A percentile compares a stretch with the other conserved stretches of the same genome.
These are phyloP conservation scores for Senna tora DNA, from an alignment of 306 rosid species.

Conservation along the genomic window DNA sequence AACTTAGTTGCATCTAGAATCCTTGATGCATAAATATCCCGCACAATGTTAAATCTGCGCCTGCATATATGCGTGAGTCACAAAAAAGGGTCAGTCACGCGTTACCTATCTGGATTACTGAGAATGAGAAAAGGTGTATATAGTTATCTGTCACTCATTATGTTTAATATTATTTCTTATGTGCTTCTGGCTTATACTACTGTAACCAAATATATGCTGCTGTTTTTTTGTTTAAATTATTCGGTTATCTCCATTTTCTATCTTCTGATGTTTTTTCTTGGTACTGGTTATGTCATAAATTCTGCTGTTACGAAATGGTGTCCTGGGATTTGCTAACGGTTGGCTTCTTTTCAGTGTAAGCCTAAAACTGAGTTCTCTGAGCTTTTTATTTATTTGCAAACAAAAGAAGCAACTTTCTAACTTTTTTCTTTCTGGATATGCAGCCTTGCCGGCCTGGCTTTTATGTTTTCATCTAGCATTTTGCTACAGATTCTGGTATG, in stretches of 20 bases:
- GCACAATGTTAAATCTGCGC: background rate
- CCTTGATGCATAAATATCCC: constrained; percentile 7
- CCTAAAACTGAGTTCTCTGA: constrained; percentile 38
- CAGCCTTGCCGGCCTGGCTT: constrained; percentile 99
- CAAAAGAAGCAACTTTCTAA: constrained; percentile 27
- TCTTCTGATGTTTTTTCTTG: background rate
- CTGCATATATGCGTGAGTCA: constrained; percentile 7
- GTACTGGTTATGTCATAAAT: constrained; percentile 41
- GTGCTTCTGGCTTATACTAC: constrained; percentile 4
- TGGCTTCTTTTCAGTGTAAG: constrained; percentile 77
- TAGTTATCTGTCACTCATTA: no score
- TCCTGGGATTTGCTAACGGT: constrained; percentile 31
- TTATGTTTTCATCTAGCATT: constrained; percentile 98
- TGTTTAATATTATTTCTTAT: constrained; percentile 3
- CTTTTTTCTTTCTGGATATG: constrained; percentile 33
- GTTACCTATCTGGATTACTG: background rate
- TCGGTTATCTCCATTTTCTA: background rate
- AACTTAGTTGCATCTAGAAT: background rate
- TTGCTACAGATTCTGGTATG: constrained; percentile 95
- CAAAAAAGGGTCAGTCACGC: background rate
- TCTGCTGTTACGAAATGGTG: constrained; percentile 44
- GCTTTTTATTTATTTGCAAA: constrained; percentile 36
- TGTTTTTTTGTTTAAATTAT: constrained; percentile 1
- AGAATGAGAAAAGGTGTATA: constrained; percentile 2
- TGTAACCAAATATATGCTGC: constrained; percentile 19